Conservation (phyloP, 2,329 filamentous ascomycete species). For the Fusarium albidum region DNA sequence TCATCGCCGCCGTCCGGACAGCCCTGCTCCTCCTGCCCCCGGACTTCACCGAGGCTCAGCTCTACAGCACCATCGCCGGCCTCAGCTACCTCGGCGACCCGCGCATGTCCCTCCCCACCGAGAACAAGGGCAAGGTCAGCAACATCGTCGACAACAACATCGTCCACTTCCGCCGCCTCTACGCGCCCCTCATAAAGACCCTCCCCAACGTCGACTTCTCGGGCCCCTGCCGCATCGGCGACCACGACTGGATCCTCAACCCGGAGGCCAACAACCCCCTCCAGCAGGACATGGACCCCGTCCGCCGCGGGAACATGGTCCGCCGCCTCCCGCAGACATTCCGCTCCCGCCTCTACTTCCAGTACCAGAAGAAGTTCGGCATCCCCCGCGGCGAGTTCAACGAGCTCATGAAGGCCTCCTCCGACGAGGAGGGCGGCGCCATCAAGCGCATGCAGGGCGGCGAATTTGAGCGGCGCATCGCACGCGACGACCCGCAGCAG, state of each 20-base stretch:
- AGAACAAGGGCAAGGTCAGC: conserved; percentile 89
- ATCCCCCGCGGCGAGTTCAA: conserved; percentile 87
- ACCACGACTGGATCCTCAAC: conserved; percentile 51
- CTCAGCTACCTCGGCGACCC: conserved; percentile 96
- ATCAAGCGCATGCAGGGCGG: conserved; percentile 81
- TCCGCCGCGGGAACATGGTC: conserved; percentile 95
- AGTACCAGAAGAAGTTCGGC: conserved; percentile 89
- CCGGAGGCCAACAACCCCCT: conserved; percentile 70
- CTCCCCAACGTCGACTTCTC: conserved; percentile 87
- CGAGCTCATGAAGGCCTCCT: conserved; percentile 80
- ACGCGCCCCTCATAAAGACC: conserved; percentile 87
- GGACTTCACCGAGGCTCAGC: conserved; percentile 83
- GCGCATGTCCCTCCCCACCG: conserved; percentile 90
- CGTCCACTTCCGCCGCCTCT: conserved; percentile 88
- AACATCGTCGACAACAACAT: conserved; percentile 96
- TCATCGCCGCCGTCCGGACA: conserved; percentile 89
- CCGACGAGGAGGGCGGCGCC: conserved; percentile 72
- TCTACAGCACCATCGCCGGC: conserved; percentile 91
- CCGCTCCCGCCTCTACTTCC: conserved; percentile 89
- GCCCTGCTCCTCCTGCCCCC: conserved; percentile 86
- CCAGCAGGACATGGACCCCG: conserved; percentile 90
- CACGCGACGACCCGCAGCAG: conserved; percentile 69
- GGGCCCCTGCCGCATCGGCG: conserved; percentile 56
- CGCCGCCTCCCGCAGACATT: conserved; percentile 87
- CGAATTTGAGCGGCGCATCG: conserved; percentile 86